phyloP scores from a whole-genome alignment of 208 protist species.

The Trypanosoma mega region DNA sequence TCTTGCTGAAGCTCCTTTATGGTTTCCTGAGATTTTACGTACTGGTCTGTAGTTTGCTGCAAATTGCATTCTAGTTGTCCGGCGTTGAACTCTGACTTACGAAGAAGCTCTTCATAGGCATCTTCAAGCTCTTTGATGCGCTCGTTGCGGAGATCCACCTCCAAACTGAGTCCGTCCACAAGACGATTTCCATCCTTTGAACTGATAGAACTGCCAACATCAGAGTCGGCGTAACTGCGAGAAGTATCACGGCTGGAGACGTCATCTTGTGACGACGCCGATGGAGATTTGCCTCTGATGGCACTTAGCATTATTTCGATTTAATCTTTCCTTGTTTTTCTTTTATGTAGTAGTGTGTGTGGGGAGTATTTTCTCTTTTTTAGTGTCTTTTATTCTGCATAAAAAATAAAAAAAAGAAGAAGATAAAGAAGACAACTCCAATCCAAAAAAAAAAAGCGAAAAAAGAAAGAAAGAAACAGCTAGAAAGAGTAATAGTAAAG shows the following conservation, averaged over 20 bases:
- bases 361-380: too few species aligned
- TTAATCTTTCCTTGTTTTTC: too few species aligned
- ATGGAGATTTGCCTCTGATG: slow-evolving; percentile 12
- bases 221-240: slow-evolving; percentile 8
- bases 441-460: slow-evolving; percentile 16
- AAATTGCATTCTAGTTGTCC: slow-evolving; percentile 29
- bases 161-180: slow-evolving; percentile 23
- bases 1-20: not conserved
- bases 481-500: slow-evolving; percentile 4
- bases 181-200: slow-evolving; percentile 22
- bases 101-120: slow-evolving; percentile 33
- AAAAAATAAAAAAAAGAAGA: too few species aligned
- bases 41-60: not conserved
- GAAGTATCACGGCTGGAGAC: slow-evolving; percentile 24
- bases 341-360: too few species aligned
- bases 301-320: slow-evolving; percentile 15
- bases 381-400: too few species aligned
- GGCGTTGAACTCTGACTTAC: slow-evolving; percentile 33
- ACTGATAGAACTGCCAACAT: slow-evolving; percentile 13
- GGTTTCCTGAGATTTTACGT: not conserved
- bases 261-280: slow-evolving; percentile 26
- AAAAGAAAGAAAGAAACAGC: slow-evolving; percentile 20
- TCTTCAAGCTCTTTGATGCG: slow-evolving; percentile 53
- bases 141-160: slow-evolving; percentile 42
- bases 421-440: too few species aligned